phyloP scores from a whole-genome alignment of 257 asterid species.

The Solanum clarkiae region DNA sequence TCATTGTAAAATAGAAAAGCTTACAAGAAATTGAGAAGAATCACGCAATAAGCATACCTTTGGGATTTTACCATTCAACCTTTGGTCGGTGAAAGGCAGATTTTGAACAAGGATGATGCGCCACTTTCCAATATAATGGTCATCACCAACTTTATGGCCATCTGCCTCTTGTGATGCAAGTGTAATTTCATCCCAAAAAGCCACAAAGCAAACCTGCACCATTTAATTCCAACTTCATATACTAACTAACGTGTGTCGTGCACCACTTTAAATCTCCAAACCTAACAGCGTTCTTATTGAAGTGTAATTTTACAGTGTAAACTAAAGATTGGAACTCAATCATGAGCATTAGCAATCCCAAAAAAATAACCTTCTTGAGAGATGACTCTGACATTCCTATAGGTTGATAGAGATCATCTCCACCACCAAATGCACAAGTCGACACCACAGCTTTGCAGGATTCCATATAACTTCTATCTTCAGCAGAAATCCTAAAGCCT shows the following conservation, averaged over 20 bases:
- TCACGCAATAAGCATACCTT: conserved; percentile 40
- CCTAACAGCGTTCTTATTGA: neutral
- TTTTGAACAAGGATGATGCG: conserved; percentile 65
- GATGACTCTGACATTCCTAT: conserved; percentile 43
- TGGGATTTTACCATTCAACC: conserved; percentile 95
- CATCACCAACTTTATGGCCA: conserved; percentile 53
- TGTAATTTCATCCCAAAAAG: conserved; percentile 96
- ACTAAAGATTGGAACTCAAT: neutral
- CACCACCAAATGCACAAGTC: conserved; percentile 99
- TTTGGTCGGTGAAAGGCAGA: conserved; percentile 67
- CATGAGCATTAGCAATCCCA: neutral
- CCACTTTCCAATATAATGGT: conserved; percentile 77
- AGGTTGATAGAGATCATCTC: conserved; percentile 97
- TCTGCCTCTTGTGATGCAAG: conserved; percentile 67
- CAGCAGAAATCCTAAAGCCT: conserved; percentile 77
- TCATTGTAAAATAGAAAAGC: neutral
- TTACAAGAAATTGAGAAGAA: neutral
- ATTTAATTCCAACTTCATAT: neutral
- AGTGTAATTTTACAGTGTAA: neutral
- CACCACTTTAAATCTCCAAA: neutral
- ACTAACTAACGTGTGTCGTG: neutral
- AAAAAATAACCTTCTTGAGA: conserved; percentile 20
- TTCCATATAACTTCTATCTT: conserved; percentile 61
- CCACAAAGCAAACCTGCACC: conserved; percentile 85
- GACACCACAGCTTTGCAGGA: conserved; percentile 86